Evolutionary conservation across 768 basidiomycete species (phyloP).

Genomic region (Phlebiopsis flavidoalba): DNA sequence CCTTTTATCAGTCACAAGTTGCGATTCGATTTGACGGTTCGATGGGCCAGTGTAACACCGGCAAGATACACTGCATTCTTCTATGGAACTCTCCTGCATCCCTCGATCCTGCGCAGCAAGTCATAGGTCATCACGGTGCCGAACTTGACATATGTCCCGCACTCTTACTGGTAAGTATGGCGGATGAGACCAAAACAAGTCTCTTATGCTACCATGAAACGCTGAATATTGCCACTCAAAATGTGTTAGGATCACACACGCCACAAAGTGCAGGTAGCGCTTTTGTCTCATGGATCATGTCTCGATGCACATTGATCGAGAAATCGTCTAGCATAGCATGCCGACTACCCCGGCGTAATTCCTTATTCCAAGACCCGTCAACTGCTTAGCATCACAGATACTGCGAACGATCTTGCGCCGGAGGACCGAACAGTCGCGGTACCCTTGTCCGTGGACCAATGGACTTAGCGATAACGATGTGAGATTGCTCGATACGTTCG

Average conservation of each 20-base stretch:
- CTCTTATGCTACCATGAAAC: background rate
- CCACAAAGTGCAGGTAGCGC: slow-evolving; percentile 65
- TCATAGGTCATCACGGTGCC: slow-evolving; percentile 63
- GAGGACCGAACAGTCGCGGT: slow-evolving; percentile 77
- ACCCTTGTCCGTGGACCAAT: slow-evolving; percentile 71
- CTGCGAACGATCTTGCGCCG: slow-evolving; percentile 36
- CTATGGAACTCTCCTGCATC: slow-evolving; percentile 90
- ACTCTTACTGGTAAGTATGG: slow-evolving; percentile 54
- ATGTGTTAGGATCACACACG: slow-evolving; percentile 65
- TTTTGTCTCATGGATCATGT: background rate
- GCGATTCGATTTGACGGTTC: no score
- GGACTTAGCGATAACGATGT: slow-evolving; percentile 69
- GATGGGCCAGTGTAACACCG: background rate
- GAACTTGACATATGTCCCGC: slow-evolving; percentile 70
- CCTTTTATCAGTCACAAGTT: no score
- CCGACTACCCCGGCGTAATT: slow-evolving; percentile 83
- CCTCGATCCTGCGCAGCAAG: slow-evolving; percentile 71
- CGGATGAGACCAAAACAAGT: background rate
- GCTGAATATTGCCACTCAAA: background rate
- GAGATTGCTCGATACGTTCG: slow-evolving; percentile 69
- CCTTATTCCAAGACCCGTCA: slow-evolving; percentile 36
- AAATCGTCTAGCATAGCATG: slow-evolving; percentile 36
- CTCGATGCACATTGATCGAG: background rate
- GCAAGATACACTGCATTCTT: slow-evolving; percentile 54
- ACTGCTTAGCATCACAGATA: slow-evolving; percentile 10